These are phyloP conservation scores for Strobilomyces echinocephalus DNA, from an alignment of 768 basidiomycete genomes.

Conservation along the genomic window DNA sequence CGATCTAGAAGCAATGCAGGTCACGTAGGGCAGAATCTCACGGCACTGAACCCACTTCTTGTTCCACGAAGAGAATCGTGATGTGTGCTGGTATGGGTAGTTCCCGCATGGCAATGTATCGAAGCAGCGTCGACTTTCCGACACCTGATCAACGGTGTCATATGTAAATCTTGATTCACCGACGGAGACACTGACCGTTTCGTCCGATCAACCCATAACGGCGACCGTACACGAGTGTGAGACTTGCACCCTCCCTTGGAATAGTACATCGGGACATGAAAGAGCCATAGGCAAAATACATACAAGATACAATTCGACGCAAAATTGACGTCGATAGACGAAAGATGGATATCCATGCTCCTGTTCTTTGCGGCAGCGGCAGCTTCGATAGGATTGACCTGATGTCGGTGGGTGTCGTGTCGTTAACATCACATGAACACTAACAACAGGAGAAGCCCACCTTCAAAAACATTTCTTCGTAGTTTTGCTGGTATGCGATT, in stretches of 20 bases:
- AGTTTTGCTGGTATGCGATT: constrained; percentile 66
- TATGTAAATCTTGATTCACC: background rate
- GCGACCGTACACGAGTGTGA: constrained; percentile 84
- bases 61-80: constrained; percentile 96
- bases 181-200: constrained; percentile 46
- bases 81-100: constrained; percentile 92
- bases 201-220: constrained; percentile 91
- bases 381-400: constrained; percentile 92
- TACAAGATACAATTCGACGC: constrained; percentile 91
- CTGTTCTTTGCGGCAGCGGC: constrained; percentile 79
- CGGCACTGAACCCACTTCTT: constrained; percentile 58
- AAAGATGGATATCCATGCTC: constrained; percentile 94
- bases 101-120: constrained; percentile 93
- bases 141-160: constrained; percentile 48
- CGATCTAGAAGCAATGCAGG: constrained; percentile 46
- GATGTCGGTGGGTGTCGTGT: background rate
- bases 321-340: constrained; percentile 94
- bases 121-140: constrained; percentile 93
- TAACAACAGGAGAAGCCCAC: constrained; percentile 32
- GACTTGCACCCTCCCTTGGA: constrained; percentile 70
- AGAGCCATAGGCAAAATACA: constrained; percentile 11
- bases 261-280: constrained; percentile 1
- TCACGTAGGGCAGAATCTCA: background rate
- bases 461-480: constrained; percentile 99
- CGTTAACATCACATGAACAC: background rate